Evolutionary conservation across 257 asterid species (phyloP).

Genomic region (Ophiorrhiza pumila): DNA sequence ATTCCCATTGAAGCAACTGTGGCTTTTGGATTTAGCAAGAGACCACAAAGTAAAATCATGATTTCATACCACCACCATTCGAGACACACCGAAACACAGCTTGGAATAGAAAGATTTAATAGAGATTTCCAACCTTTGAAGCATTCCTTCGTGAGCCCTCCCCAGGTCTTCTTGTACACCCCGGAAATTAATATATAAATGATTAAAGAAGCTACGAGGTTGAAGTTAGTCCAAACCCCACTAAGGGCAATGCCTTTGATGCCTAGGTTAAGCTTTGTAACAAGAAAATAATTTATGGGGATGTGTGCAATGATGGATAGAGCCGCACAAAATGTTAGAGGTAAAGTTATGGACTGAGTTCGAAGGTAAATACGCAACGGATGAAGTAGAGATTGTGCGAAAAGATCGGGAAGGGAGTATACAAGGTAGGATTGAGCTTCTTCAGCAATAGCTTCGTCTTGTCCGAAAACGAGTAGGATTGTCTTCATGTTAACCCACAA

Average conservation of each 20-base stretch:
- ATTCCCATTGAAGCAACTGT: constrained; percentile 88
- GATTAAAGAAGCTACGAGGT: constrained; percentile 46
- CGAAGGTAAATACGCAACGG: constrained; percentile 68
- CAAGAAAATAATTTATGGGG: constrained; percentile 63
- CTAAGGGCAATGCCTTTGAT: constrained; percentile 58
- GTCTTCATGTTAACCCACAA: constrained; percentile 63
- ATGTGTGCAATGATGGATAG: constrained; percentile 49
- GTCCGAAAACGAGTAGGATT: constrained; percentile 51
- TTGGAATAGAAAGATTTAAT: constrained; percentile 56
- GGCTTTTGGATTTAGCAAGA: constrained; percentile 49
- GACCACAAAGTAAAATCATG: constrained; percentile 71
- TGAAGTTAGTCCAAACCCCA: constrained; percentile 63
- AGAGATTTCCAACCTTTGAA: constrained; percentile 57
- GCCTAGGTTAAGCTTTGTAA: constrained; percentile 46
- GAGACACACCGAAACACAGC: constrained; percentile 76
- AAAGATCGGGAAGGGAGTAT: constrained; percentile 60
- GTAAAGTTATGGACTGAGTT: constrained; percentile 70
- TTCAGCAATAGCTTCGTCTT: constrained; percentile 52
- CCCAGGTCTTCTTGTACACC: constrained; percentile 59
- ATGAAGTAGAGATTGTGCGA: constrained; percentile 59
- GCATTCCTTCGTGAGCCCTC: constrained; percentile 44
- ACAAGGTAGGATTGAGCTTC: constrained; percentile 57
- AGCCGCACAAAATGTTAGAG: constrained; percentile 64
- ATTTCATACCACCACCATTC: constrained; percentile 99
- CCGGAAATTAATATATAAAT: constrained; percentile 48